phyloP scores from a whole-genome alignment of 208 protist species.

The Trichomonas vaginalis region DNA sequence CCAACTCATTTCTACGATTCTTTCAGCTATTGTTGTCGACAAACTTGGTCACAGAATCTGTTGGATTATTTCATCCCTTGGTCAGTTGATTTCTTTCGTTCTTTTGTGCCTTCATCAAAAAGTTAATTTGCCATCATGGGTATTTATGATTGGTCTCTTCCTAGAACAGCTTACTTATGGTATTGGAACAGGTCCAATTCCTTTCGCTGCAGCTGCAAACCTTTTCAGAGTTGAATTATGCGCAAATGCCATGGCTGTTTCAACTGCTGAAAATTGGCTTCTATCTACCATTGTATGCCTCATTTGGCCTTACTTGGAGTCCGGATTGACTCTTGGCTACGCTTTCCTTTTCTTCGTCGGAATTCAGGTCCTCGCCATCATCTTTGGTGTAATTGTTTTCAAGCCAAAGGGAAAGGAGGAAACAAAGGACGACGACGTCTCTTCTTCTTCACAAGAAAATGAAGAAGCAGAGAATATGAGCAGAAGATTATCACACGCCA shows the following conservation, averaged over 20 bases:
- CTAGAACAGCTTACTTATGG: not conserved
- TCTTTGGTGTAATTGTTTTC: not conserved
- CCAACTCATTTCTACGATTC: not conserved
- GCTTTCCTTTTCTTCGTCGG: not conserved
- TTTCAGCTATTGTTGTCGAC: not conserved
- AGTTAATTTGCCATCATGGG: not conserved
- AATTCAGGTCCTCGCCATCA: not conserved
- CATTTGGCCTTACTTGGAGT: not conserved
- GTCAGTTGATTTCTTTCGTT: not conserved
- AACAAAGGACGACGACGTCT: not conserved
- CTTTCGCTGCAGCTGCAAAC: not conserved
- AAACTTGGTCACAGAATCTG: not conserved
- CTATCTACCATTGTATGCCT: not conserved
- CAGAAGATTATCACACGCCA: not conserved
- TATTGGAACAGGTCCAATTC: not conserved
- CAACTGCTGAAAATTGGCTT: not conserved
- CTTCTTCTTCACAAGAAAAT: not conserved
- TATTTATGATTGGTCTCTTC: not conserved
- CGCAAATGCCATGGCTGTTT: not conserved
- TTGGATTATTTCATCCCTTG: not conserved
- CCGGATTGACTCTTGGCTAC: not conserved
- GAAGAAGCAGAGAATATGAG: not conserved
- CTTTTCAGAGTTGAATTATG: not conserved
- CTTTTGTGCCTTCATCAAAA: not conserved
- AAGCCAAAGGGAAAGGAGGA: not conserved